phyloP scores from a whole-genome alignment of 2,329 filamentous ascomycete species.

The Ophiostoma sp. region DNA sequence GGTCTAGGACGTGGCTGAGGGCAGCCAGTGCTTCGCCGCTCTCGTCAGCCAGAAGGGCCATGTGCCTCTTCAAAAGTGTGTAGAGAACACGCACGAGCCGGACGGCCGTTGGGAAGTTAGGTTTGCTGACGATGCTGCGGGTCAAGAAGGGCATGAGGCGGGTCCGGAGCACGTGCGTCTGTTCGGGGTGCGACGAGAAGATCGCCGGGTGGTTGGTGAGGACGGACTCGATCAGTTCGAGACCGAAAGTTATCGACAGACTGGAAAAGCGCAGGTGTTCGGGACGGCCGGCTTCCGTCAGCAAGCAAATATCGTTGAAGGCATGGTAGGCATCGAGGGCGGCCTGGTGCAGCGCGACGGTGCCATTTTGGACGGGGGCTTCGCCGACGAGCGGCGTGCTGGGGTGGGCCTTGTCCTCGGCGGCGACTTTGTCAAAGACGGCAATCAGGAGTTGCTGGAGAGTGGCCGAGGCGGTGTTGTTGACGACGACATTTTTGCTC shows the following conservation, averaged over 20 bases:
- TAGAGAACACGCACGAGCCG: conserved; percentile 81
- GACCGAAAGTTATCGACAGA: conserved; percentile 76
- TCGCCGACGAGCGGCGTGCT: conserved; percentile 55
- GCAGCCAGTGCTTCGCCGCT: conserved; percentile 80
- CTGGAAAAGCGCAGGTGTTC: conserved; percentile 78
- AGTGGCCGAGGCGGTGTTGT: conserved; percentile 94
- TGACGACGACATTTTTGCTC: conserved; percentile 90
- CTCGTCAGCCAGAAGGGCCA: conserved; percentile 72
- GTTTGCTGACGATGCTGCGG: conserved; percentile 72
- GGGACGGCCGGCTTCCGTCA: conserved; percentile 81
- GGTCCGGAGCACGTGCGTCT: conserved; percentile 73
- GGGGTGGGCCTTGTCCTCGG: conserved; percentile 62
- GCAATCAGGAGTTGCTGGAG: conserved; percentile 90
- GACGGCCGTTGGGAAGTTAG: conserved; percentile 79
- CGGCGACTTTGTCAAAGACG: conserved; percentile 86
- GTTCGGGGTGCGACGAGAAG: conserved; percentile 76
- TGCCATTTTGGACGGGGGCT: conserved; percentile 64
- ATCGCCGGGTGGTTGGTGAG: conserved; percentile 81
- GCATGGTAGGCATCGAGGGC: conserved; percentile 84
- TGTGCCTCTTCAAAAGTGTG: conserved; percentile 74
- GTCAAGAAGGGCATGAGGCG: conserved; percentile 83
- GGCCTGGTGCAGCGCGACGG: conserved; percentile 68
- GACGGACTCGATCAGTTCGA: conserved; percentile 90
- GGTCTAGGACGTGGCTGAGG: conserved; percentile 82
- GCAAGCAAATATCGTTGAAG: conserved; percentile 84